Base-by-base conservation (phyloP, 805 yeast species). In the Kodamaea kakaduensis region DNA sequence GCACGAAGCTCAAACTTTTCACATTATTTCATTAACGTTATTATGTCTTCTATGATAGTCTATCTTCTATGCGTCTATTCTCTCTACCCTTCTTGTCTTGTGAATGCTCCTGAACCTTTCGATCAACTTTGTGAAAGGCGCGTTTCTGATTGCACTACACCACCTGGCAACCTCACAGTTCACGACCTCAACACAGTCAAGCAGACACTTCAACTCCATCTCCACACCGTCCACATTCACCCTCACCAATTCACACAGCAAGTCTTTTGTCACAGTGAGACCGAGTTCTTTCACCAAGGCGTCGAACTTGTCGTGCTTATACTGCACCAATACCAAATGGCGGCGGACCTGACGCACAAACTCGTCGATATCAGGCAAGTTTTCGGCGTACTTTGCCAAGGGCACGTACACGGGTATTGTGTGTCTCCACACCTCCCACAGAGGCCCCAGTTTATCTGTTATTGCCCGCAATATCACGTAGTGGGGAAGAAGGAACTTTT, bases 381-480 rank as follows among this genome's bases (percentile, higher is more conserved):
- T 27, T 6, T 26, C 19, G 8, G 41, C 38, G 25, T 42, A 45
- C 14, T 46, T 43, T 5, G 42, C 48, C 8, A 62, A 32, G 7
- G 60, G 61, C 6, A 64, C 41, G 36, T 50, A 59, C 2, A 49
- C 50, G 1, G 70, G 69, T 9, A 65, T 41, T 3, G 71, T 65
- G 41, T 64, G 64, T 14, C 61, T 52, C 40, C 55, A 56, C 3
- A 64, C 46, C 19, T 40, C 36, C 70, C 70, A 65, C 31, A 37
- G 38, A 10, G 24, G 29, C 3, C 19, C 24, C 25, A 29, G 9
- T 16, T 34, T 34, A 9, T 30, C 12, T 14, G 25, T 9, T 7
- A 34, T 24, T 17, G 41, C 40, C 22, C 38, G 36, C n/a, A 75
- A 52, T 3, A 75, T 74, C 10, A 69, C 60, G 47, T 75, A 75